Conservation (phyloP, 2,329 filamentous ascomycete species). For the Aspergillus sp. region DNA sequence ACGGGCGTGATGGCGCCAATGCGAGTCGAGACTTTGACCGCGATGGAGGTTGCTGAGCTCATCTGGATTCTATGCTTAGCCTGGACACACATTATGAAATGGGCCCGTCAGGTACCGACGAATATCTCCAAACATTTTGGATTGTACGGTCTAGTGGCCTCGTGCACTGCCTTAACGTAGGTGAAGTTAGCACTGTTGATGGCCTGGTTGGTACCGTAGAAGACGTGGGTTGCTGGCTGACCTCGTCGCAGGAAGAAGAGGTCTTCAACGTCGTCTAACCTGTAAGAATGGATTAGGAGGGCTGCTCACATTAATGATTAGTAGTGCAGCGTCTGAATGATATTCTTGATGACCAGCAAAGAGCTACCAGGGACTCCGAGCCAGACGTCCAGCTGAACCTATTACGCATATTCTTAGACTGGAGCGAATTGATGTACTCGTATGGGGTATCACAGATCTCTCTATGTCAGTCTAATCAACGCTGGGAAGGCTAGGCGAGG, state of each 20-base stretch:
- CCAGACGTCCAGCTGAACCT: conserved; percentile 39
- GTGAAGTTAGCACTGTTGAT: conserved; percentile 42
- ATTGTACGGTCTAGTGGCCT: conserved; percentile 31
- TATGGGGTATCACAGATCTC: neutral
- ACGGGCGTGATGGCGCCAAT: conserved; percentile 37
- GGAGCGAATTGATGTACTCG: conserved; percentile 32
- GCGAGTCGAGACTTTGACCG: conserved; percentile 44
- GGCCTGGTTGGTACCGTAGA: conserved; percentile 34
- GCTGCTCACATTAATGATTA: conserved; percentile 35
- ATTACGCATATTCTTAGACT: conserved; percentile 38
- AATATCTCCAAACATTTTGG: conserved; percentile 36
- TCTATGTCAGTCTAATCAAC: too few species aligned
- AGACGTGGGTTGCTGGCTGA: conserved; percentile 42
- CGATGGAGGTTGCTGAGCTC: conserved; percentile 40
- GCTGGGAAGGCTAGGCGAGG: too few species aligned
- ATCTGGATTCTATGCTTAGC: conserved; percentile 9
- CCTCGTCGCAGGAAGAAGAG: conserved; percentile 43
- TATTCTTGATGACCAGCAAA: conserved; percentile 34
- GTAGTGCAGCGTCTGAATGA: conserved; percentile 39
- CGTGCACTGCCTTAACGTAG: conserved; percentile 39
- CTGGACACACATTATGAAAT: neutral
- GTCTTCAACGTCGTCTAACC: conserved; percentile 49
- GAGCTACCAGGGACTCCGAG: conserved; percentile 31
- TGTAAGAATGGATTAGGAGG: conserved; percentile 1
- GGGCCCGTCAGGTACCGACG: conserved; percentile 6